phyloP scores from a whole-genome alignment of 2,329 filamentous ascomycete genomes.

The Laburnicola sp. region DNA sequence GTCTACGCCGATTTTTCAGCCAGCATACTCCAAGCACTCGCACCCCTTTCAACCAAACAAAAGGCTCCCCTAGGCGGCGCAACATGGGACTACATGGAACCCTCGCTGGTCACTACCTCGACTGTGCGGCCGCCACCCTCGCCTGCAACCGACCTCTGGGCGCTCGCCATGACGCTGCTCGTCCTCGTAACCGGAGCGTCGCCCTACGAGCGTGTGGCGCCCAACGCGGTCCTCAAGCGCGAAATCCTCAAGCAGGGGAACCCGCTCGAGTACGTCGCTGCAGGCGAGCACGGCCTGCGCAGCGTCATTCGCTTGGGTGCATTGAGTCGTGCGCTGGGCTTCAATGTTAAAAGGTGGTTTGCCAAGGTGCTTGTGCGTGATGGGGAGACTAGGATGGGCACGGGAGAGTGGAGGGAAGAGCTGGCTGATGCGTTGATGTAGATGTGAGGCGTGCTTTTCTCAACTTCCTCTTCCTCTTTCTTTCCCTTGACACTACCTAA shows the following conservation, averaged over 20 bases:
- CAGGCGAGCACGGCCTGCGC: conserved; percentile 39
- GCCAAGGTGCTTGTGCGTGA: conserved; percentile 41
- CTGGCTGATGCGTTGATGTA: conserved; percentile 14
- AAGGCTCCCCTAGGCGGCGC: conserved; percentile 44
- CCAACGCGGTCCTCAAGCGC: conserved; percentile 48
- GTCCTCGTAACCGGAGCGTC: conserved; percentile 47
- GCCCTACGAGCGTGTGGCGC: conserved; percentile 46
- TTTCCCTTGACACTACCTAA: too few relatives aligned
- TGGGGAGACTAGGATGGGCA: conserved; percentile 32
- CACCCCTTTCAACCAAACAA: not conserved
- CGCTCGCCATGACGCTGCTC: conserved; percentile 51
- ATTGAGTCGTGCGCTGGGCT: conserved; percentile 27
- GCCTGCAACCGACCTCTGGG: conserved; percentile 48
- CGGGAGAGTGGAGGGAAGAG: conserved; percentile 34
- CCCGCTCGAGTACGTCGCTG: conserved; percentile 45
- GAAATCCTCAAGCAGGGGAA: conserved; percentile 51
- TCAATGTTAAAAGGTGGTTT: conserved; percentile 43
- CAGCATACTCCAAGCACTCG: not conserved
- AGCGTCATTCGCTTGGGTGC: conserved; percentile 37
- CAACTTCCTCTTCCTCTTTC: too few relatives aligned
- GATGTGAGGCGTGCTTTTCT: not conserved
- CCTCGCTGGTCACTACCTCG: conserved; percentile 29
- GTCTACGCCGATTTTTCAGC: conserved; percentile 53
- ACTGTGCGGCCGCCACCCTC: conserved; percentile 32
- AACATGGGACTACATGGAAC: conserved; percentile 54